These are phyloP conservation scores for Podaxis rugospora DNA, from an alignment of 768 basidiomycete genomes.

Conservation along the genomic window DNA sequence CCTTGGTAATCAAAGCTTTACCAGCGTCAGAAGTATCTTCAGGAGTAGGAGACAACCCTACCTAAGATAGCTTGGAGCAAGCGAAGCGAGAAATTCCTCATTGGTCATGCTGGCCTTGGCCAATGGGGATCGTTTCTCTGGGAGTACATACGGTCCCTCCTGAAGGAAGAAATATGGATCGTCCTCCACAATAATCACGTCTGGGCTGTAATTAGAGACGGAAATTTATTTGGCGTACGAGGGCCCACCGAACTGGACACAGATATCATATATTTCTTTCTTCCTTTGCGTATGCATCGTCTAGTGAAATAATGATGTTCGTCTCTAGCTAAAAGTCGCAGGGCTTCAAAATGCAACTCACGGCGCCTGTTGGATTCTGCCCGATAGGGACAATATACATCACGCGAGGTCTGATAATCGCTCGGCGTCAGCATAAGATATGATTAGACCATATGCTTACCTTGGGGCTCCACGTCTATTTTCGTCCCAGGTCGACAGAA, in stretches of 20 bases:
- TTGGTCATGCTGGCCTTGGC: conserved; percentile 10
- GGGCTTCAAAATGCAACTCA: conserved; percentile 28
- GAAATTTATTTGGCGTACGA: background rate
- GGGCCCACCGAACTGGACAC: conserved; percentile 65
- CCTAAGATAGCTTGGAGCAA: conserved; percentile 63
- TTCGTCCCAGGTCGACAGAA: conserved; percentile 67
- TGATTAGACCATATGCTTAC: conserved; percentile 24
- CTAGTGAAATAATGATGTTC: conserved; percentile 23
- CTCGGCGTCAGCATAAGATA: background rate
- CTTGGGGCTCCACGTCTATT: conserved; percentile 48
- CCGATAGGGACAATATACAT: conserved; percentile 78
- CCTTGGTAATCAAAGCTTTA: conserved; percentile 69
- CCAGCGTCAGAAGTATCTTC: background rate
- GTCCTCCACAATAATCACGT: conserved; percentile 79
- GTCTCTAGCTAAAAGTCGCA: background rate
- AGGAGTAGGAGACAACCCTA: conserved; percentile 18
- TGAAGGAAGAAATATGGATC: conserved; percentile 82
- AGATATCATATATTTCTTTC: conserved; percentile 77
- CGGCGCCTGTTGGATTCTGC: conserved; percentile 78
- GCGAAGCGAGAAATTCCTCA: conserved; percentile 44
- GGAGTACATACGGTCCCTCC: conserved; percentile 48
- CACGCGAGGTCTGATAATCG: conserved; percentile 50
- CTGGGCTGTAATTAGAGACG: conserved; percentile 23
- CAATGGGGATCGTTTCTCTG: conserved; percentile 25
- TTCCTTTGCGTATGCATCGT: conserved; percentile 63